phyloP scores from a whole-genome alignment of 163 green algal species.

The Trebouxiophyceae sp. region DNA sequence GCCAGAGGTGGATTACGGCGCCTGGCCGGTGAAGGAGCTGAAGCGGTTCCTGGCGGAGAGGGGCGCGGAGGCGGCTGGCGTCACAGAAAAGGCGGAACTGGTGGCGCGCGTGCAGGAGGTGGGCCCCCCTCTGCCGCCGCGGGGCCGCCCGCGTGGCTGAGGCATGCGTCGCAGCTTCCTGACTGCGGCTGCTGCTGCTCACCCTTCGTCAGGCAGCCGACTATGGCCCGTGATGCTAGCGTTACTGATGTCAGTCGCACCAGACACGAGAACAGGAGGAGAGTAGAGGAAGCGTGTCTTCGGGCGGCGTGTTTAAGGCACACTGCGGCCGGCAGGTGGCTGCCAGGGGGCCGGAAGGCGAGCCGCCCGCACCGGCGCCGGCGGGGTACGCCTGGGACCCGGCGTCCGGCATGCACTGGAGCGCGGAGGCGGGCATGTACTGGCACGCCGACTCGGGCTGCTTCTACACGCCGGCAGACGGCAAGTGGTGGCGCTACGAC shows the following conservation, averaged over 20 bases:
- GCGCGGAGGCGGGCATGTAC: conserved; percentile 31
- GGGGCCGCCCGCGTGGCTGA: not conserved
- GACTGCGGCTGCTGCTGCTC: no score
- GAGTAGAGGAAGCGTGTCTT: no score
- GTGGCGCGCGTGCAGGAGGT: conserved; percentile 27
- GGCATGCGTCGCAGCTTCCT: conserved; percentile 9
- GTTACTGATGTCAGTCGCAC: no score
- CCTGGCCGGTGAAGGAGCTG: conserved; percentile 74
- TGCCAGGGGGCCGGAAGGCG: conserved; percentile 4
- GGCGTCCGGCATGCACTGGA: conserved; percentile 39
- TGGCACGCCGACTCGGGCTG: conserved; percentile 33
- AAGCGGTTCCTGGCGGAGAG: conserved; percentile 47
- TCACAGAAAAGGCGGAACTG: conserved; percentile 63
- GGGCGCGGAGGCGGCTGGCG: conserved; percentile 26
- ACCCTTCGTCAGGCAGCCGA: conserved; percentile 4
- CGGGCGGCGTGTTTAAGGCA: no score
- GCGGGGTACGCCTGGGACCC: conserved; percentile 52
- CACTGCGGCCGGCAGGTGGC: not conserved
- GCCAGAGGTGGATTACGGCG: conserved; percentile 45
- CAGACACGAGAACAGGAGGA: no score
- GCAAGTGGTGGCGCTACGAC: conserved; percentile 41
- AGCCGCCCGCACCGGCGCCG: conserved; percentile 18
- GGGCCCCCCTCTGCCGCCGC: not conserved
- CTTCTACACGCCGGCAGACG: conserved; percentile 21
- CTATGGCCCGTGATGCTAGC: not conserved